phyloP scores from a whole-genome alignment of 345 rosid genomes.

The Populus nigra region DNA sequence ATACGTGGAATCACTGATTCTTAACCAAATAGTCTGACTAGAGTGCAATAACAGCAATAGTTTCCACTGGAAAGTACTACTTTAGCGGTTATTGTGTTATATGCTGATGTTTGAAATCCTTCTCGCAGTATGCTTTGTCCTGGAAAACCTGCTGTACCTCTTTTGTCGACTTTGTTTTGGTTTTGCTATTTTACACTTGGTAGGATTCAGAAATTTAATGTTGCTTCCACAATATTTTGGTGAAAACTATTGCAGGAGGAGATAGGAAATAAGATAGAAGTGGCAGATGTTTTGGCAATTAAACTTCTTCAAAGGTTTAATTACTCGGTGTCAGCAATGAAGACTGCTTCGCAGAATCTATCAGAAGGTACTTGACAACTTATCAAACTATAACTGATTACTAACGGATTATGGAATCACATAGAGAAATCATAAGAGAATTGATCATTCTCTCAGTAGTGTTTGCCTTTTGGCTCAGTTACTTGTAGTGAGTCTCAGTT shows the following conservation, averaged over 20 bases:
- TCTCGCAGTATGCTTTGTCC: background rate
- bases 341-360: constrained; percentile 69
- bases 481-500: background rate
- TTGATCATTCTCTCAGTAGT: background rate
- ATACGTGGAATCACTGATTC: background rate
- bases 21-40: background rate
- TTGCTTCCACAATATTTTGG: constrained; percentile 4
- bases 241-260: constrained; percentile 59
- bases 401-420: background rate
- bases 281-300: constrained; percentile 83
- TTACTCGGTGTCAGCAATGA: constrained; percentile 70
- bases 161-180: background rate
- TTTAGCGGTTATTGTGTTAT: background rate
- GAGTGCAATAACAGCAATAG: background rate
- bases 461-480: background rate
- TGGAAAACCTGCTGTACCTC: background rate
- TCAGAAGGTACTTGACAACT: constrained; percentile 58
- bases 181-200: background rate
- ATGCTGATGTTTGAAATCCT: background rate
- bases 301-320: constrained; percentile 81
- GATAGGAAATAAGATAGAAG: constrained; percentile 87
- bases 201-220: background rate
- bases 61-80: background rate
- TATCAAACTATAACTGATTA: background rate
- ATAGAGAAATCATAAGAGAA: background rate